These are phyloP conservation scores for Leccinellum luteum DNA, from an alignment of 768 basidiomycete genomes.

Conservation along the genomic window DNA sequence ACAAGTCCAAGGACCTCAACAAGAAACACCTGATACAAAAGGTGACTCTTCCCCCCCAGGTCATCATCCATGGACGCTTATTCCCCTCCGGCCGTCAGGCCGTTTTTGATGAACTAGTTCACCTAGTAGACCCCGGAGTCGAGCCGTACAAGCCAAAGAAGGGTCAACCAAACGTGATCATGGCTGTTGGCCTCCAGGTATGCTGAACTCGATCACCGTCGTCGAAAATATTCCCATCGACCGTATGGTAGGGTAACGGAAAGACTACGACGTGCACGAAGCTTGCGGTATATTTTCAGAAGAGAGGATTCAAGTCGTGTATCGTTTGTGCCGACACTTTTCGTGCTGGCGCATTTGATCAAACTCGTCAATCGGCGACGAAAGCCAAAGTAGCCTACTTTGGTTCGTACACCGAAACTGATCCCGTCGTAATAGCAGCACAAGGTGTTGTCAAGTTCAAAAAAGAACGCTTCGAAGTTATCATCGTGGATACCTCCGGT, in stretches of 20 bases:
- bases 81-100: constrained; percentile 49
- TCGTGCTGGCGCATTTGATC: constrained; percentile 98
- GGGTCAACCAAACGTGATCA: constrained; percentile 89
- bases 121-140: constrained; percentile 91
- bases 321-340: constrained; percentile 99
- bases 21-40: constrained; percentile 90
- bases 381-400: constrained; percentile 99
- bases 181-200: constrained; percentile 97
- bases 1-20: constrained; percentile 77
- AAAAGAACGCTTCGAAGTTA: constrained; percentile 97
- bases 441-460: constrained; percentile 97
- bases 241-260: constrained; percentile 76
- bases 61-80: constrained; percentile 7
- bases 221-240: background rate
- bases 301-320: constrained; percentile 93
- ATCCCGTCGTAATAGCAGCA: constrained; percentile 92
- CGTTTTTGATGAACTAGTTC: constrained; percentile 94
- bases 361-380: constrained; percentile 97
- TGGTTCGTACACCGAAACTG: constrained; percentile 98
- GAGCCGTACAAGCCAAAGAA: constrained; percentile 97
- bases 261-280: constrained; percentile 99
- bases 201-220: constrained; percentile 17
- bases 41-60: constrained; percentile 38
- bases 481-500: constrained; percentile 98
- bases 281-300: constrained; percentile 95